These are phyloP conservation scores for Oryza nivara DNA, from an alignment of 176 grass and related monocot genomes.

Conservation along the genomic window DNA sequence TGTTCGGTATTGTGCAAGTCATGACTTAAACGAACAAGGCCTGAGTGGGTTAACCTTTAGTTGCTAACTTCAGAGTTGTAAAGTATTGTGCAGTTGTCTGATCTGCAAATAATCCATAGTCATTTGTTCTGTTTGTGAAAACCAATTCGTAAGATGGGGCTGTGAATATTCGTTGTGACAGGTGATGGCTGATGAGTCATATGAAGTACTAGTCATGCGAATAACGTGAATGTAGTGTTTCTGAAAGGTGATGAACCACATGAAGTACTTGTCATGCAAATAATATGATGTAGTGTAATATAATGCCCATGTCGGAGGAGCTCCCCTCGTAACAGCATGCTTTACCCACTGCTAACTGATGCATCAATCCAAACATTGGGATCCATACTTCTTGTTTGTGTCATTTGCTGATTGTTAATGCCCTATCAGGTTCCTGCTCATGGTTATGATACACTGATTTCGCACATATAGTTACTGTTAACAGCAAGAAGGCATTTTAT, in stretches of 20 bases:
- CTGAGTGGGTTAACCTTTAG: too few relatives aligned
- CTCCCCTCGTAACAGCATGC: background rate
- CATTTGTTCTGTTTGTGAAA: background rate
- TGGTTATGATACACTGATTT: background rate
- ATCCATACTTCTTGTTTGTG: background rate
- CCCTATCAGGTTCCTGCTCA: background rate
- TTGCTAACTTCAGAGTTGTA: too few relatives aligned
- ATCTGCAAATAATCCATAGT: background rate
- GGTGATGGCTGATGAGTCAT: background rate
- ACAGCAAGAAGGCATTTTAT: background rate
- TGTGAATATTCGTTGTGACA: background rate
- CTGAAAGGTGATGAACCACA: background rate
- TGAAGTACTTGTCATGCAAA: background rate
- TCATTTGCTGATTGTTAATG: background rate
- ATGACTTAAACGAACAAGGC: too few relatives aligned
- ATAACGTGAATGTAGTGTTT: background rate
- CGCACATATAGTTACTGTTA: background rate
- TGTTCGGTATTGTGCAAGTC: too few relatives aligned
- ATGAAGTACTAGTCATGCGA: background rate
- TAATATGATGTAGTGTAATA: background rate
- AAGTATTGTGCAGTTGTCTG: too few relatives aligned
- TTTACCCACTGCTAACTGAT: background rate
- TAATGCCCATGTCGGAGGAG: background rate
- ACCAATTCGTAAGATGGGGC: background rate
- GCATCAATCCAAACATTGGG: background rate